Percentiles rank a stretch among this genome's conserved stretches.
Evolutionary conservation across 2,329 filamentous ascomycete genomes (phyloP).

Genomic region (Zasmidium citrigriseum): DNA sequence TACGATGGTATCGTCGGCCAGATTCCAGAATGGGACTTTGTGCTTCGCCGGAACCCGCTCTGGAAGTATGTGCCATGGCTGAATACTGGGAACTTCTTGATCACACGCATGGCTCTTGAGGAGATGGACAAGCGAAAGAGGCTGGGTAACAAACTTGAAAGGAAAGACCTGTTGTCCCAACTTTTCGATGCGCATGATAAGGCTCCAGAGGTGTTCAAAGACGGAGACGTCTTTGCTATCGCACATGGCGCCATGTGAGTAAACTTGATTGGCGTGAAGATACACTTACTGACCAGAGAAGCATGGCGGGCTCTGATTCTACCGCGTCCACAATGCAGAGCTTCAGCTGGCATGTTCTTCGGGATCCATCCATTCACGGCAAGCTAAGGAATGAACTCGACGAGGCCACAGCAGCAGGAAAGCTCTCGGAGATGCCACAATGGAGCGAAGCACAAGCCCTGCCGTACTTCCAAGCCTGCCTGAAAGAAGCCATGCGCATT

Average conservation of each 20-base stretch:
- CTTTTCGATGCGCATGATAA: constrained; percentile 56
- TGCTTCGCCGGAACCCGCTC: constrained; percentile 54
- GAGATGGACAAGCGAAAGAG: constrained; percentile 49
- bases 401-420: constrained; percentile 19
- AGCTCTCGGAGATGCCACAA: constrained; percentile 28
- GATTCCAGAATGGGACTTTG: constrained; percentile 51
- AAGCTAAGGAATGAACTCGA: constrained; percentile 50
- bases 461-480: constrained; percentile 58
- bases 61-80: constrained; percentile 48
- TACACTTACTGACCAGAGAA: constrained; percentile 1
- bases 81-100: constrained; percentile 48
- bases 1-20: constrained; percentile 58
- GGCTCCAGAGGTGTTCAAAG: constrained; percentile 49
- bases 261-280: constrained; percentile 20
- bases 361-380: constrained; percentile 45
- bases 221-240: constrained; percentile 59
- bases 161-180: constrained; percentile 54
- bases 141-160: constrained; percentile 50
- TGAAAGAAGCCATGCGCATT: constrained; percentile 59
- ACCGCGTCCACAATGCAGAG: constrained; percentile 62
- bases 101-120: constrained; percentile 55
- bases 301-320: constrained; percentile 62
- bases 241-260: constrained; percentile 59
- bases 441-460: constrained; percentile 49
- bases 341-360: constrained; percentile 55